Evolutionary conservation across 129 eudicot species (phyloP).

Genomic region (Oenanthe sinensis): DNA sequence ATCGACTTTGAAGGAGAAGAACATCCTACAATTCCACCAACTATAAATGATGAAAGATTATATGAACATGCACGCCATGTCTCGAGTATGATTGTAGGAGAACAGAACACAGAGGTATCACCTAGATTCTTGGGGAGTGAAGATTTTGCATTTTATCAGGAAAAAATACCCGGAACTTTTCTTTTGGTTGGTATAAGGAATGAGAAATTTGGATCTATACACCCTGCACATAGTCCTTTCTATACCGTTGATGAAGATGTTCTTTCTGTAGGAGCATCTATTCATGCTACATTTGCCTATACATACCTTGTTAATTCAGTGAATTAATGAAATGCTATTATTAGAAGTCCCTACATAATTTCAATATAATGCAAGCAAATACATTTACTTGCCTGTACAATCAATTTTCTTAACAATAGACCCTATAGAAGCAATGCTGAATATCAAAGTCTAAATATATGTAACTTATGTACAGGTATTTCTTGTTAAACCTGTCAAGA

Average conservation of each 20-base stretch:
- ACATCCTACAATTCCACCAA: slow-evolving; percentile 48
- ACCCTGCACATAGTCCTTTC: slow-evolving; percentile 58
- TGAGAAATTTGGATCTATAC: slow-evolving; percentile 28
- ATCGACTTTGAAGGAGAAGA: slow-evolving; percentile 40
- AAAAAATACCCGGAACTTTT: slow-evolving; percentile 40
- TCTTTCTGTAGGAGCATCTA: slow-evolving; percentile 58
- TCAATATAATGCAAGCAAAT: background rate
- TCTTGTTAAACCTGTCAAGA: background rate
- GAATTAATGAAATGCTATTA: background rate
- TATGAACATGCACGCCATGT: slow-evolving; percentile 34
- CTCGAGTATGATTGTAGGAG: slow-evolving; percentile 39
- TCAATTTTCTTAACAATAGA: background rate
- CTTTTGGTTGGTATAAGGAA: slow-evolving; percentile 49
- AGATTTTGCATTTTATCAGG: slow-evolving; percentile 57
- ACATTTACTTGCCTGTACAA: background rate
- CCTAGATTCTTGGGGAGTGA: slow-evolving; percentile 59
- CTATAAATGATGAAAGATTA: slow-evolving; percentile 40
- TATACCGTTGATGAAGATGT: slow-evolving; percentile 50
- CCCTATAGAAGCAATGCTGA: background rate
- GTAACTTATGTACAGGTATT: background rate
- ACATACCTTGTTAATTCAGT: slow-evolving; percentile 34
- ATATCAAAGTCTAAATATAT: background rate
- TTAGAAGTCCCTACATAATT: background rate
- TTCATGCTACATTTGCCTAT: slow-evolving; percentile 57
- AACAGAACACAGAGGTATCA: slow-evolving; percentile 20